A percentile compares a stretch with the other conserved stretches of the same genome.
These are phyloP conservation scores for Lecanicillium sp. DNA, from an alignment of 2,329 filamentous ascomycete genomes.

Conservation along the genomic window DNA sequence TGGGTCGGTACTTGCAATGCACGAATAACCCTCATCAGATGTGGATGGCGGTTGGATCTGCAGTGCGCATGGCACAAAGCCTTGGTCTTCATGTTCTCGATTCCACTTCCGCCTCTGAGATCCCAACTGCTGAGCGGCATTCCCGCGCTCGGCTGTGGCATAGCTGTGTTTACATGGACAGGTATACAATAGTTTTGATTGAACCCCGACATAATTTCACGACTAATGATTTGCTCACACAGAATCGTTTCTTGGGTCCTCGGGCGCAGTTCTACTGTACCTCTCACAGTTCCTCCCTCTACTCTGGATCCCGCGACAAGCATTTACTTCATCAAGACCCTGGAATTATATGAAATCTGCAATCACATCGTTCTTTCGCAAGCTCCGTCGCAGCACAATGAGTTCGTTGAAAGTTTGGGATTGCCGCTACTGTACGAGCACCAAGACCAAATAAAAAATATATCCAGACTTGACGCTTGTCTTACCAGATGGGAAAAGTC, in stretches of 20 bases:
- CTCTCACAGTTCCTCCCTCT: not conserved
- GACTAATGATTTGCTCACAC: not conserved
- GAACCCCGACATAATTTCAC: not conserved
- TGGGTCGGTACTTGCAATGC: not conserved
- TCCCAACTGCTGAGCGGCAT: not conserved
- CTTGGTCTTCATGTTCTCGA: not conserved
- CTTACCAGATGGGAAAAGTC: not conserved
- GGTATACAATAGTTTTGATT: not conserved
- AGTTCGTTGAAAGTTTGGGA: not conserved
- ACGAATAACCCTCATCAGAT: not conserved
- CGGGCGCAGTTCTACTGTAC: not conserved
- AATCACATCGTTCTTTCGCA: not conserved
- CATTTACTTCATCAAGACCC: not conserved
- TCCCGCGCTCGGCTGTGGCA: not conserved
- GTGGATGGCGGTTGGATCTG: not conserved
- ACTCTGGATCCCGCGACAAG: not conserved
- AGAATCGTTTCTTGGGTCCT: not conserved
- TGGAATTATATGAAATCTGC: constrained; percentile 1
- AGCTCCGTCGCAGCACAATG: not conserved
- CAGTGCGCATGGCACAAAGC: not conserved
- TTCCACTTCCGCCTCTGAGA: not conserved
- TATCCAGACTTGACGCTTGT: not conserved
- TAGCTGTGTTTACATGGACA: not conserved
- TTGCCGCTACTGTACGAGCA: not conserved
- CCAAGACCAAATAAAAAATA: not conserved